Evolutionary conservation across 2,329 filamentous ascomycete genomes (phyloP), one percentile per base, ranked within the genome.

Genomic region (Fusarium cicatricum): DNA sequence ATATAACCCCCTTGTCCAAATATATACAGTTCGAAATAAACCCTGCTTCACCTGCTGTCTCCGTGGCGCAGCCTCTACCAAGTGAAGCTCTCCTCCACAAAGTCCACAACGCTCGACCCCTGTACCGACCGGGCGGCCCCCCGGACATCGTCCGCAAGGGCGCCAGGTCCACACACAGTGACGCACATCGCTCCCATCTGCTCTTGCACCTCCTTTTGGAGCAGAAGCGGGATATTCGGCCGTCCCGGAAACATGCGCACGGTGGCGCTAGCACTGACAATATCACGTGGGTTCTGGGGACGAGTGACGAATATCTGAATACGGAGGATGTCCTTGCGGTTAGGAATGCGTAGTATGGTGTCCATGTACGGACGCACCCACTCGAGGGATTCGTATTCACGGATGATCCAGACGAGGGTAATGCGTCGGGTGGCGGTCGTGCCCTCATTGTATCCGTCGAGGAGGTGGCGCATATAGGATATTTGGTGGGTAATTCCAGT

Each of bases 401-500:
- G 91, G 62, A 98, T 90, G 70, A 97, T 89, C 95, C 95, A 98
- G 56, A 97, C 86, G 8, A 98, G 85, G 1, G 89, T 91, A 40
- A 98, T 78, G 34, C 89, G 87, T 45, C 92, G 88, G 4, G 91
- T 92, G 5, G 94, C 92, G 32, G 92, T 87, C 1, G 87, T 92
- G 55, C 86, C 85, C 1, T 85, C 79, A 48, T 86, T 85, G 73
- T 84, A 89, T 4, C 89, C 89, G 48, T 86, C 78, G 54, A 94
- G 83, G 5, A 94, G 80, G 45, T 95, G 89, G 50, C 87, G 88
- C 9, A 97, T 84, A 73, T 96, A 96, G 29, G 92, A 91, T 26
- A 98, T 85, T 72, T 96, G 92, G 74, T 98, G 94, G 1, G 94
- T 97, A 76, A 99, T 98, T 59, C 95, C 95, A 5, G 95, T 92